Evolutionary conservation across 257 asterid species (phyloP), one percentile per base, ranked within the genome.

Genomic region (Rubia yunnanensis): DNA sequence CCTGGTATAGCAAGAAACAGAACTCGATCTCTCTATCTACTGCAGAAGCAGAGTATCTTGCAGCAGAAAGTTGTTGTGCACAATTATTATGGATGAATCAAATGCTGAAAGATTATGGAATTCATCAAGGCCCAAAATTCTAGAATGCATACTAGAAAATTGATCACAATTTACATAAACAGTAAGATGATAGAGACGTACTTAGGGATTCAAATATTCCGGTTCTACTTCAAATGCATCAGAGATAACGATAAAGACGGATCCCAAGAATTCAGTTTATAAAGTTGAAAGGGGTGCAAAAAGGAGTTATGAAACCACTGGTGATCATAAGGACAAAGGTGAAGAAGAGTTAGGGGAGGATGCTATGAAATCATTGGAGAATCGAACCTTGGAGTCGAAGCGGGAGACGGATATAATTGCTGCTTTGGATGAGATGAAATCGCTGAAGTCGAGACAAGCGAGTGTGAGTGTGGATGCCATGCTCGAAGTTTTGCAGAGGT

Each of bases 341-440:
- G 81, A 77, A 70, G 91, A 74, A 63, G 75, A 76, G 54, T 78
- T 70, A 83, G 82, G 83, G 88, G 98, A 96, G 31, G 96, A 88
- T 80, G 95, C 96, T 31, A 88, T 91, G 98, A 91, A 91, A 70
- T 86, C 95, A 8, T 65, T 91, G 83, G 96, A 88, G 84, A 91
- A 88, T 79, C 78, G 90, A 70, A 85, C 95, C 0, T 44, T 77
- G 75, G 98, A 91, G 65, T 91, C 98, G 0, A 91, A 88, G 72
- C 80, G 85, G 63, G 96, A 91, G 71, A 86, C 88, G 95, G n/a
- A n/a, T n/a, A n/a, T n/a, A n/a, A n/a, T n/a, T n/a, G n/a, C n/a
- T n/a, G n/a, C n/a, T n/a, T n/a, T 91, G 77, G 96, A 85, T 65
- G 98, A 88, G 74, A 82, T 91, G 95, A 91, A 85, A 72, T 91